A percentile compares a stretch with the other conserved stretches of the same genome.
Evolutionary conservation across 371 early-diverging fungal genomes (phyloP).

Genomic region (Mucor piriformis): DNA sequence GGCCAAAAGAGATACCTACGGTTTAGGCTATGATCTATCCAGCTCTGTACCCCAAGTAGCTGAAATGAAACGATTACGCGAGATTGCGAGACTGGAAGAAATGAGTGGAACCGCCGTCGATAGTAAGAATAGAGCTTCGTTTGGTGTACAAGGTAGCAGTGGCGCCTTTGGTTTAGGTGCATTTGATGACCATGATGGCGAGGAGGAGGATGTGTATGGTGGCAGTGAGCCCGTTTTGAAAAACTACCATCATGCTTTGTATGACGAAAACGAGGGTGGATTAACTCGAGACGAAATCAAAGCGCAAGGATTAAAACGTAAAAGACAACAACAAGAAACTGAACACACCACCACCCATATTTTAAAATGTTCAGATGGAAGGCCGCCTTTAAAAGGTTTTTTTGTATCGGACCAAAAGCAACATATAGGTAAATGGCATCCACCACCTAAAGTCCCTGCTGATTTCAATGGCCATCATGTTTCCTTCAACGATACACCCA

Average conservation of each 20-base stretch:
- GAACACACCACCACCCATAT: conserved; percentile 1
- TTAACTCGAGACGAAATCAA: conserved; percentile 21
- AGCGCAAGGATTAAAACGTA: conserved; percentile 12
- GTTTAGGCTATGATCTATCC: conserved; percentile 74
- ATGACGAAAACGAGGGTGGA: conserved; percentile 42
- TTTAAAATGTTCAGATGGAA: conserved; percentile 57
- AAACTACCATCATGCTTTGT: conserved; percentile 42
- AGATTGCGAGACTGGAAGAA: conserved; percentile 20
- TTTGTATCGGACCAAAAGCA: conserved; percentile 38
- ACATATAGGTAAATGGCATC: conserved; percentile 59
- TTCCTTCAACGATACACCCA: background rate
- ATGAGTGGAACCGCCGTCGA: conserved; percentile 6
- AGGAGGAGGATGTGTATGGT: conserved; percentile 52
- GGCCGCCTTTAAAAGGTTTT: conserved; percentile 62
- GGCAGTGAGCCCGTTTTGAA: conserved; percentile 1
- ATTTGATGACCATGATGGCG: conserved; percentile 58
- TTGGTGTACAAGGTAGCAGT: conserved; percentile 26
- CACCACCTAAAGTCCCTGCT: conserved; percentile 61
- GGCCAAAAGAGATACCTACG: conserved; percentile 65
- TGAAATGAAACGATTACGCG: conserved; percentile 44
- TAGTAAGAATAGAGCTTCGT: conserved; percentile 30
- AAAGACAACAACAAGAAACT: conserved; percentile 10
- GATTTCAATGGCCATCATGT: conserved; percentile 56
- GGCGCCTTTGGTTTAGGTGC: conserved; percentile 46
- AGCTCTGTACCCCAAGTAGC: conserved; percentile 69